Evolutionary conservation across 257 asterid genomes (phyloP).

Genomic region (Thymus mandschuricus): DNA sequence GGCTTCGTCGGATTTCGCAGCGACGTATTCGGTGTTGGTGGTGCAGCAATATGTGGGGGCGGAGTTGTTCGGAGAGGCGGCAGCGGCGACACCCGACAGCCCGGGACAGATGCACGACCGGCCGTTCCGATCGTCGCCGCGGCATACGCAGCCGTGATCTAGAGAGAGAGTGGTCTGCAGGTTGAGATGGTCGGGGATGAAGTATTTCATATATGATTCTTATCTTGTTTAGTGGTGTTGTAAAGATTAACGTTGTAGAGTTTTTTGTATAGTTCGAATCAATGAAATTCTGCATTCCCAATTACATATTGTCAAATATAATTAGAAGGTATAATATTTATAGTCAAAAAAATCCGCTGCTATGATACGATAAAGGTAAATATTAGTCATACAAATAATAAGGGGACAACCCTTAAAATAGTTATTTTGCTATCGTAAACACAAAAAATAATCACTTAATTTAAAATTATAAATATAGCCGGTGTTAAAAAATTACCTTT

Average conservation of each 20-base stretch:
- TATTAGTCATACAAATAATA: too few relatives aligned
- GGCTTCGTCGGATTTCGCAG: conserved; percentile 86
- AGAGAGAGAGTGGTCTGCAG: background rate
- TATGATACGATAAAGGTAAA: too few relatives aligned
- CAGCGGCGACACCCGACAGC: conserved; percentile 48
- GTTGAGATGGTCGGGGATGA: conserved; percentile 15
- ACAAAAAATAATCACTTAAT: too few relatives aligned
- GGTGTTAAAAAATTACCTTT: too few relatives aligned
- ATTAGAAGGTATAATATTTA: too few relatives aligned
- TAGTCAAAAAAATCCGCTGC: too few relatives aligned
- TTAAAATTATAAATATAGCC: too few relatives aligned
- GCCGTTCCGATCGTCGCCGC: conserved; percentile 39
- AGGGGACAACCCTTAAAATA: too few relatives aligned
- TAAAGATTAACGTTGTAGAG: conserved; percentile 18
- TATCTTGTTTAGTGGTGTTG: background rate
- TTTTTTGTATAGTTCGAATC: conserved; percentile 6
- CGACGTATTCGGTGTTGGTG: conserved; percentile 77
- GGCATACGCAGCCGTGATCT: conserved; percentile 52
- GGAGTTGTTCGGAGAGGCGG: conserved; percentile 47
- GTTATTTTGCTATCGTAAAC: too few relatives aligned
- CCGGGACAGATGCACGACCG: conserved; percentile 41
- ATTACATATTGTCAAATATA: background rate
- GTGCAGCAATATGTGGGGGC: conserved; percentile 84
- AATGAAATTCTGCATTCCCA: conserved; percentile 22
- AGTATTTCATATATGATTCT: background rate